Conservation (phyloP, 164 flowering plant species). For the Paratinospora sagittata region DNA sequence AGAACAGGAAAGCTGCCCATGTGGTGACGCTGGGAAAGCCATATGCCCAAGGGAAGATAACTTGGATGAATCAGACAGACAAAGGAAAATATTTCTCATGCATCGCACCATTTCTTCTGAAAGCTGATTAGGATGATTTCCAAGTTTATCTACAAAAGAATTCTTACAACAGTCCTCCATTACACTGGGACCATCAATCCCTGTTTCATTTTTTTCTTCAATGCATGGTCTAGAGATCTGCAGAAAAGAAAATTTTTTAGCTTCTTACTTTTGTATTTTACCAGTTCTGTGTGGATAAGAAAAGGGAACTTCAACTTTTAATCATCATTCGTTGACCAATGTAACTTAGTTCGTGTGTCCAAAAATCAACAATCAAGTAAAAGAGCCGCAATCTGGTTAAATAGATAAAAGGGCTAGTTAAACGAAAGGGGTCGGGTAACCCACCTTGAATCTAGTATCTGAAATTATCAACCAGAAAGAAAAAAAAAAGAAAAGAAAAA, state of each 20-base stretch:
- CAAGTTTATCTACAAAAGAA: constrained; percentile 20
- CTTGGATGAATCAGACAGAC: constrained; percentile 35
- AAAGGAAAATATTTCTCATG: constrained; percentile 40
- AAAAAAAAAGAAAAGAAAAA: too few species aligned
- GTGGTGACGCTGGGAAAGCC: constrained; percentile 28
- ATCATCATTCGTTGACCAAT: too few species aligned
- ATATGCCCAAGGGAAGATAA: constrained; percentile 19
- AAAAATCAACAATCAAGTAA: neutral
- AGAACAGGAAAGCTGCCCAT: constrained; percentile 31
- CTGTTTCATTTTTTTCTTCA: constrained; percentile 8
- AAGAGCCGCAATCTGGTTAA: neutral
- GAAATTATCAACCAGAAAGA: neutral
- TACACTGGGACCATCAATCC: constrained; percentile 3
- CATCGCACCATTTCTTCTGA: constrained; percentile 46
- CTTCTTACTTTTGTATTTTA: neutral
- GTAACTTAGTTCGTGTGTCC: neutral
- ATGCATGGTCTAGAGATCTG: constrained; percentile 17
- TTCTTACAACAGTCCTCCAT: constrained; percentile 10
- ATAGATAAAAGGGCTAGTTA: neutral
- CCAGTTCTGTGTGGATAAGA: neutral
- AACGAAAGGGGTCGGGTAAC: neutral
- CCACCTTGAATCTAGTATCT: neutral
- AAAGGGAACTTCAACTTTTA: neutral
- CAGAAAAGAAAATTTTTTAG: neutral
- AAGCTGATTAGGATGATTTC: constrained; percentile 34